phyloP scores from a whole-genome alignment of 345 rosid species.

The Pelargonium nanum region DNA sequence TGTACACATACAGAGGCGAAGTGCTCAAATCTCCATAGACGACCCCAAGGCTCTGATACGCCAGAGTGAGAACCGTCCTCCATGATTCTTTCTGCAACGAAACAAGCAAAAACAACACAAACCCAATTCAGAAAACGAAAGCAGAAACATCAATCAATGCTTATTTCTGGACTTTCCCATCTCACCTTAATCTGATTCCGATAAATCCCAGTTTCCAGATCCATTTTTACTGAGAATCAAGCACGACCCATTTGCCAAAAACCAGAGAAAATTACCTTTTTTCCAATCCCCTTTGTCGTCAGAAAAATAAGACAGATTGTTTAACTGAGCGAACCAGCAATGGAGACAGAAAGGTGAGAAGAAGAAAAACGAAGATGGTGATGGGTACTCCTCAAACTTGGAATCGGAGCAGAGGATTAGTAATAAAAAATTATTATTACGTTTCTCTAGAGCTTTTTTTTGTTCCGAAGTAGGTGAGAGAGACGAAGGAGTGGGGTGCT shows the following conservation, averaged over 20 bases:
- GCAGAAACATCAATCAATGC: not conserved
- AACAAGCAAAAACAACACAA: not conserved
- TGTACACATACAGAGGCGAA: conserved; percentile 78
- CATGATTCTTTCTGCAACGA: conserved; percentile 66
- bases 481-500: not conserved
- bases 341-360: too few relatives aligned
- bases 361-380: not conserved
- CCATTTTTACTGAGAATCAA: conserved; percentile 5
- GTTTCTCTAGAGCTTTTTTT: not conserved
- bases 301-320: too few relatives aligned
- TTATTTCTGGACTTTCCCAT: not conserved
- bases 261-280: not conserved
- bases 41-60: too few relatives aligned
- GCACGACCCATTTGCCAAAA: not conserved
- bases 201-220: conserved; percentile 8
- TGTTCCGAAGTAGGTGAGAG: not conserved
- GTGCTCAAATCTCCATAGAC: conserved; percentile 93
- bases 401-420: too few relatives aligned
- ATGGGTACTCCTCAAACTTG: too few relatives aligned
- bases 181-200: conserved; percentile 10
- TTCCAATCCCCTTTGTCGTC: not conserved
- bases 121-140: not conserved
- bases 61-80: conserved; percentile 71
- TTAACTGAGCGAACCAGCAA: too few relatives aligned
- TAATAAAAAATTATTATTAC: not conserved